Percentiles rank a stretch among this genome's conserved stretches.
These are phyloP conservation scores for Rhizomucor miehei DNA, from an alignment of 371 early-diverging fungal species.

Conservation along the genomic window DNA sequence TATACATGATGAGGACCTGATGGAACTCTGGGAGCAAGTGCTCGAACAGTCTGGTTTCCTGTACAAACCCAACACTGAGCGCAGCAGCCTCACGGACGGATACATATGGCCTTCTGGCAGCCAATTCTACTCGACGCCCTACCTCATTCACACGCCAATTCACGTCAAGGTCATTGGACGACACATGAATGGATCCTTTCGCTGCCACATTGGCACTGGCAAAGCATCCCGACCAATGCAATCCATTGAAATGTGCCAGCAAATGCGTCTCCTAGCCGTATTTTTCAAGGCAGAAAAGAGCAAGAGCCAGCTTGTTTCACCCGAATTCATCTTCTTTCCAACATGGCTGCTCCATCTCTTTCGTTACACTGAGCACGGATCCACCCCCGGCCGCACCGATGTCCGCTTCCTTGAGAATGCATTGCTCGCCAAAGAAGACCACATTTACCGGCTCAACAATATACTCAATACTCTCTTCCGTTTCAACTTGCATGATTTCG, in stretches of 20 bases:
- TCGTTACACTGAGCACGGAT: slow-evolving; percentile 37
- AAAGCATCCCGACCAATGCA: slow-evolving; percentile 42
- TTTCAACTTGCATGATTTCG: slow-evolving; percentile 35
- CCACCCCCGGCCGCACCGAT: slow-evolving; percentile 42
- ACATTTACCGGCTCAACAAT: slow-evolving; percentile 45
- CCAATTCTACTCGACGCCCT: slow-evolving; percentile 1
- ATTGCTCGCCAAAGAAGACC: slow-evolving; percentile 42
- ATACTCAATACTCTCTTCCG: slow-evolving; percentile 45
- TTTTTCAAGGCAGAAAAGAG: slow-evolving; percentile 40
- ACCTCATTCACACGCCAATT: slow-evolving; percentile 23
- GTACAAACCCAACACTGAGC: slow-evolving; percentile 14
- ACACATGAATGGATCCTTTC: slow-evolving; percentile 41
- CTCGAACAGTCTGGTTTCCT: slow-evolving; percentile 21
- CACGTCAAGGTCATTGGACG: slow-evolving; percentile 44
- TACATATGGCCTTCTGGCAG: slow-evolving; percentile 17
- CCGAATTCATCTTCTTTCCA: slow-evolving; percentile 46
- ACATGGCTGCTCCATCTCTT: slow-evolving; percentile 46
- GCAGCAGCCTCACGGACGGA: slow-evolving; percentile 38
- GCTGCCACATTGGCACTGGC: slow-evolving; percentile 45
- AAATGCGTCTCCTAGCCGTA: slow-evolving; percentile 41
- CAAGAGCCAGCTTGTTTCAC: slow-evolving; percentile 28
- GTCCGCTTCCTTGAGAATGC: slow-evolving; percentile 43
- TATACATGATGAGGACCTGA: slow-evolving; percentile 19
- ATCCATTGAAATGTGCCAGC: slow-evolving; percentile 29
- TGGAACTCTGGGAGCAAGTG: slow-evolving; percentile 23